Percentiles rank a stretch among this genome's conserved stretches.
phyloP scores from a whole-genome alignment of 345 rosid genomes.

The Rhodomyrtus tomentosa region DNA sequence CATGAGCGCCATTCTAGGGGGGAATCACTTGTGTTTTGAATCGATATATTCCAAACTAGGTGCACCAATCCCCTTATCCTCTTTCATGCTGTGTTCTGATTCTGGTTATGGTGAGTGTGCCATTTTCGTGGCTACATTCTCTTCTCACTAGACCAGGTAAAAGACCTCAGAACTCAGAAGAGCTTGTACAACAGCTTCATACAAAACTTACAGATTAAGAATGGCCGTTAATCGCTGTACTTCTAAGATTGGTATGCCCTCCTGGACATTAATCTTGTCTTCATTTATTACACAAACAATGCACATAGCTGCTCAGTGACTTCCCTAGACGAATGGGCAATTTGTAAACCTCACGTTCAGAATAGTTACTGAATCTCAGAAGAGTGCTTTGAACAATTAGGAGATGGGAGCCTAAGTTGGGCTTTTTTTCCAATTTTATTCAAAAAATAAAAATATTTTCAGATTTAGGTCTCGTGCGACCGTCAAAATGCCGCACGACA shows the following conservation, averaged over 20 bases:
- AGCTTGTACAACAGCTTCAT: background rate
- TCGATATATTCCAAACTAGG: no score
- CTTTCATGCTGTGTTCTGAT: no score
- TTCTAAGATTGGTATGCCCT: background rate
- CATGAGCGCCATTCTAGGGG: no score
- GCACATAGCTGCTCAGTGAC: background rate
- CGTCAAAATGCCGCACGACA: no score
- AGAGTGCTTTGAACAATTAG: background rate
- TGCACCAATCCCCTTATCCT: no score
- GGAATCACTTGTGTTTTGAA: no score
- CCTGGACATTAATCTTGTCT: background rate
- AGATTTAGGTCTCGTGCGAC: no score
- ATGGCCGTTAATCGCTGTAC: background rate
- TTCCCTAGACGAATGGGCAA: background rate
- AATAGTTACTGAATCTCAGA: background rate
- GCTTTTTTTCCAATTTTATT: no score
- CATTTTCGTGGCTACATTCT: background rate
- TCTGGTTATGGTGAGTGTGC: no score
- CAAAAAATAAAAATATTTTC: no score
- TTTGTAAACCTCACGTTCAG: background rate
- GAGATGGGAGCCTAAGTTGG: background rate
- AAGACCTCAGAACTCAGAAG: background rate
- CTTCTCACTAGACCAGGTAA: background rate
- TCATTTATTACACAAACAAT: background rate
- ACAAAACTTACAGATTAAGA: background rate